Conservation (phyloP, 1,284 basidiomycete genomes). For the Melampsora larici-populina region DNA sequence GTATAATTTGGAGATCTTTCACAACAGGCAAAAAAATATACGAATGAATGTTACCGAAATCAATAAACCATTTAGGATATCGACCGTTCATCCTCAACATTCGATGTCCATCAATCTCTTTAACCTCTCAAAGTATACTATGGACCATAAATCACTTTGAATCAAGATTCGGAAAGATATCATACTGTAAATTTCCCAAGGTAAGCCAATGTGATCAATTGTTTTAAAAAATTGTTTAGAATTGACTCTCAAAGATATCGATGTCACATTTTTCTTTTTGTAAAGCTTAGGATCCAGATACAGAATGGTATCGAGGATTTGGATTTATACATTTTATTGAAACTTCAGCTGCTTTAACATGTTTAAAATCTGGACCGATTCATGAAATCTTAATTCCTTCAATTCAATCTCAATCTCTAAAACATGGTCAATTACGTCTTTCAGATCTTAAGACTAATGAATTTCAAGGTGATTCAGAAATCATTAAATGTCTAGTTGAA, state of each 20-base stretch:
- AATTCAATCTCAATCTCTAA: neutral
- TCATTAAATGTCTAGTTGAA: neutral
- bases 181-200: neutral
- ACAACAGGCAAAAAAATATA: too few relatives aligned
- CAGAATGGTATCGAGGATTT: neutral
- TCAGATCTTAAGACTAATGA: neutral
- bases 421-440: slow-evolving; percentile 8
- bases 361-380: neutral
- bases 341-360: neutral
- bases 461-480: neutral
- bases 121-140: neutral
- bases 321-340: slow-evolving; percentile 2
- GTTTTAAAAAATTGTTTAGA: neutral
- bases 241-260: too few relatives aligned
- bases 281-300: slow-evolving; percentile 4
- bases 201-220: neutral
- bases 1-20: too few relatives aligned
- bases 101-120: neutral
- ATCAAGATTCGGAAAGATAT: neutral
- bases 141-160: neutral
- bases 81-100: slow-evolving; percentile 2
- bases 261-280: neutral
- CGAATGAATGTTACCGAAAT: neutral
- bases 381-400: neutral
- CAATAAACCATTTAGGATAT: neutral